Conservation (phyloP, 1,139 yeast genomes). For the Yamadazyma dushanensis region DNA sequence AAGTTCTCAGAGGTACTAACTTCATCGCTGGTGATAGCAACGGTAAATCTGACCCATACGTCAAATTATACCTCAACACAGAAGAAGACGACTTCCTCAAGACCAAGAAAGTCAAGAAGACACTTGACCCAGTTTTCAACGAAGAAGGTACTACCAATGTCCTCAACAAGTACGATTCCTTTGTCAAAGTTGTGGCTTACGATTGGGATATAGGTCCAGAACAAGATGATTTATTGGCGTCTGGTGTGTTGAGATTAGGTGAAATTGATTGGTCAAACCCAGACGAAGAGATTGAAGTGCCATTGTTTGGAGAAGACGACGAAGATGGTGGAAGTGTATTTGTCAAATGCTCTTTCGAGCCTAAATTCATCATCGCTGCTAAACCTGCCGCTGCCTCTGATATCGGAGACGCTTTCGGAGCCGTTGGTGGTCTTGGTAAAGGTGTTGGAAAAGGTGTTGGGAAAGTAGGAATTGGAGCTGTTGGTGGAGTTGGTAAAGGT, state of each 20-base stretch:
- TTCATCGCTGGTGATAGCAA: constrained; percentile 82
- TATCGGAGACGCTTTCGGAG: constrained; percentile 42
- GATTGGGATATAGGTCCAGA: constrained; percentile 96
- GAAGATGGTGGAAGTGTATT: constrained; percentile 63
- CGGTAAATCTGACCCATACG: constrained; percentile 93
- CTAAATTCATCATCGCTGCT: constrained; percentile 61
- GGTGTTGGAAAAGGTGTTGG: constrained; percentile 50
- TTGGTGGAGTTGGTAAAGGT: constrained; percentile 44
- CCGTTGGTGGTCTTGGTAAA: constrained; percentile 40
- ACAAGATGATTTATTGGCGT: constrained; percentile 78
- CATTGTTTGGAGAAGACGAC: constrained; percentile 57
- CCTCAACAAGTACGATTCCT: constrained; percentile 60
- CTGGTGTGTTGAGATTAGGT: constrained; percentile 56
- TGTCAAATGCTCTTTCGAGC: constrained; percentile 62
- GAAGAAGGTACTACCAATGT: constrained; percentile 57
- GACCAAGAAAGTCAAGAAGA: constrained; percentile 79
- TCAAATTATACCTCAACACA: constrained; percentile 65
- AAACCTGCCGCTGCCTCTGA: constrained; percentile 34
- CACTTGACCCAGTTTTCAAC: constrained; percentile 86
- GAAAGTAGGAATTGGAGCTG: constrained; percentile 32
- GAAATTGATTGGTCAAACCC: constrained; percentile 60
- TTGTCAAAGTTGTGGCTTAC: constrained; percentile 55
- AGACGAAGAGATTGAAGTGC: constrained; percentile 49
- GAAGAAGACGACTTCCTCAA: constrained; percentile 59
- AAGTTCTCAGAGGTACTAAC: constrained; percentile 63